These are phyloP conservation scores for Venturia oleaginea DNA, from an alignment of 2,329 filamentous ascomycete species.

Conservation along the genomic window DNA sequence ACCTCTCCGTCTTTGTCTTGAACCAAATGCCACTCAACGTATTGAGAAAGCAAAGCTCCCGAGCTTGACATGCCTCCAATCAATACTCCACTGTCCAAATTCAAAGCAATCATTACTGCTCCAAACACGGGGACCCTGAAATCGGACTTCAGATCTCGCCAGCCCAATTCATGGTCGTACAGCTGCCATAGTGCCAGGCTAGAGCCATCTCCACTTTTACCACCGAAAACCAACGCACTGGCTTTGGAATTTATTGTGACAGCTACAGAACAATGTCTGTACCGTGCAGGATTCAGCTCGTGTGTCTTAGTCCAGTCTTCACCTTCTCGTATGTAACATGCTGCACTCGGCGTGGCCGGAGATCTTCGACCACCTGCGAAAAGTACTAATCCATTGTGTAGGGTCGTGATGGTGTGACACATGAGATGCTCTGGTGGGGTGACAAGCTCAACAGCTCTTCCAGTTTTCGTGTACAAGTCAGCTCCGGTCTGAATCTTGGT, in stretches of 20 bases:
- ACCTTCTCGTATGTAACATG: conserved; percentile 65
- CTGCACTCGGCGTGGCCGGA: conserved; percentile 56
- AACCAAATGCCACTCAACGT: not conserved
- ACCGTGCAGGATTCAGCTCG: conserved; percentile 61
- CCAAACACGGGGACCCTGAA: conserved; percentile 42
- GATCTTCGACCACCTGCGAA: conserved; percentile 70
- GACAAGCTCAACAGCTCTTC: not conserved
- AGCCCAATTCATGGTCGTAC: conserved; percentile 42
- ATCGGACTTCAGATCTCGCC: conserved; percentile 31
- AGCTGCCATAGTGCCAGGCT: conserved; percentile 34
- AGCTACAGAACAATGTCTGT: conserved; percentile 59
- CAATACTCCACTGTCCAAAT: conserved; percentile 48
- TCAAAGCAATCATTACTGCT: conserved; percentile 41
- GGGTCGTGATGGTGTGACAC: conserved; percentile 66
- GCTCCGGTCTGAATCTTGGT: conserved; percentile 42
- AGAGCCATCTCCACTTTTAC: conserved; percentile 34
- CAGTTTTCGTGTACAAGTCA: conserved; percentile 28
- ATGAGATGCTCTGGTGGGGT: conserved; percentile 41
- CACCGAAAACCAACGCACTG: conserved; percentile 37
- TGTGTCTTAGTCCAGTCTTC: conserved; percentile 55
- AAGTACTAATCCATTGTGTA: conserved; percentile 52
- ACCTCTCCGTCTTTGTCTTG: not conserved
- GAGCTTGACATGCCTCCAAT: conserved; percentile 56
- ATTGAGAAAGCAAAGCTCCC: conserved; percentile 10
- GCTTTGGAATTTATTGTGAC: conserved; percentile 31